Conservation (phyloP, 208 protist species). For the Crithidia fasciculata region DNA sequence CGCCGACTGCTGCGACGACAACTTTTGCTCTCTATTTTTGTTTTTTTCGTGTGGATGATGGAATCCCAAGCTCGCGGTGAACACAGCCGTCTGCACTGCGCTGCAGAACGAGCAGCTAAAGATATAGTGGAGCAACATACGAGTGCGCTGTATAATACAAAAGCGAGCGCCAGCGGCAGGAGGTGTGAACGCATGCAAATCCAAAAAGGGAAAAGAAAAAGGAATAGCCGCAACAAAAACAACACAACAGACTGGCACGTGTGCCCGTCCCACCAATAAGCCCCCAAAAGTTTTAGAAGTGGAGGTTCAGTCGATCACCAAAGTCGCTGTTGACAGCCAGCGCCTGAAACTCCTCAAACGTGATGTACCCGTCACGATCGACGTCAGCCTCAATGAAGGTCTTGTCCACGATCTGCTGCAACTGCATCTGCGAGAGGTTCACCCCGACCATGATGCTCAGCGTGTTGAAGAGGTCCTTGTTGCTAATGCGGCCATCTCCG, state of each 20-base stretch:
- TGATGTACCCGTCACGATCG: slow-evolving; percentile 93
- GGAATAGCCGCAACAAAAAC: neutral
- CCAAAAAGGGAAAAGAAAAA: slow-evolving; percentile 19
- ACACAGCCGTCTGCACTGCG: too few species aligned
- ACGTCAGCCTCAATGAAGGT: slow-evolving; percentile 94
- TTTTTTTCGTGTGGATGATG: too few species aligned
- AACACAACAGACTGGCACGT: neutral
- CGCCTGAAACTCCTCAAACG: slow-evolving; percentile 91
- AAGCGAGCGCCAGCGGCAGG: too few species aligned
- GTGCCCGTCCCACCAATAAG: neutral
- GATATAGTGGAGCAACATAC: too few species aligned
- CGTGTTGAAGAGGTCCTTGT: slow-evolving; percentile 92
- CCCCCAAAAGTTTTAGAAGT: slow-evolving; percentile 48
- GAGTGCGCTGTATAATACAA: too few species aligned
- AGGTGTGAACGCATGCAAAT: too few species aligned
- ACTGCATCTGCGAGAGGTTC: slow-evolving; percentile 89
- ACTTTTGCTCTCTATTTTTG: too few species aligned
- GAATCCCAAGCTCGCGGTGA: too few species aligned
- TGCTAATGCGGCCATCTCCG: slow-evolving; percentile 93
- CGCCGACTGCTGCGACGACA: too few species aligned
- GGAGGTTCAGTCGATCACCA: slow-evolving; percentile 84
- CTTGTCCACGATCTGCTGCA: slow-evolving; percentile 96
- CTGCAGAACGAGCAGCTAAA: too few species aligned
- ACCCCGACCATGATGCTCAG: slow-evolving; percentile 94
- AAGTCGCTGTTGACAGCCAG: slow-evolving; percentile 76